phyloP scores from a whole-genome alignment of 2,329 filamentous ascomycete genomes.

The Celoporthe dispersa region DNA sequence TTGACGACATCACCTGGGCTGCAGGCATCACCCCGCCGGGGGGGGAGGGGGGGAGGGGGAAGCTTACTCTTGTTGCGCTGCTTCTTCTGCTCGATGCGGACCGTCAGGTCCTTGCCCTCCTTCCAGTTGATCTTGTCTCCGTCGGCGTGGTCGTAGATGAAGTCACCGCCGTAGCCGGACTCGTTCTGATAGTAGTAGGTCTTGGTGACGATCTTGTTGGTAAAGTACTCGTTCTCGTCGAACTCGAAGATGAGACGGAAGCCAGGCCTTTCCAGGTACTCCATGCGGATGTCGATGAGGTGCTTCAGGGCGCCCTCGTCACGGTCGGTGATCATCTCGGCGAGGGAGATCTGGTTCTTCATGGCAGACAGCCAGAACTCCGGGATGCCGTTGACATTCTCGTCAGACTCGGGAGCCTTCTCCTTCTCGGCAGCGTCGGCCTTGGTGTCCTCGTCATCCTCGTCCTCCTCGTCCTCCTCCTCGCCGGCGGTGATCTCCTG shows the following conservation, averaged over 20 bases:
- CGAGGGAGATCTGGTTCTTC: constrained; percentile 98
- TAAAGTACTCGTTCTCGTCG: constrained; percentile 92
- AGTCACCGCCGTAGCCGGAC: constrained; percentile 97
- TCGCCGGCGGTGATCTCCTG: constrained; percentile 87
- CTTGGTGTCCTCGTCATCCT: constrained; percentile 52
- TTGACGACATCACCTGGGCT: not conserved
- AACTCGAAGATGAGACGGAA: constrained; percentile 99
- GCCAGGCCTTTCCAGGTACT: constrained; percentile 96
- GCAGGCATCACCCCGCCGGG: not conserved
- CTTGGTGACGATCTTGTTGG: constrained; percentile 96
- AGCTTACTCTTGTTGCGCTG: constrained; percentile 98
- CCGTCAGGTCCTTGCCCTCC: constrained; percentile 87
- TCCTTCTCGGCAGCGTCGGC: constrained; percentile 55
- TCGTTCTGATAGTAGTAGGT: constrained; percentile 99
- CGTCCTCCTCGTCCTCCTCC: constrained; percentile 72
- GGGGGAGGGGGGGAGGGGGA: too few species aligned
- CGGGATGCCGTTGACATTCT: constrained; percentile 78
- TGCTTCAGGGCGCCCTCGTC: constrained; percentile 93
- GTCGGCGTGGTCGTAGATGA: constrained; percentile 99
- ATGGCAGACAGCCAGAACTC: constrained; percentile 99
- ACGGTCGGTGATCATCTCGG: constrained; percentile 97
- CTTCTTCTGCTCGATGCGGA: constrained; percentile 98
- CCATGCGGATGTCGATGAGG: constrained; percentile 94
- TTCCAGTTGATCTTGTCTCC: constrained; percentile 99
- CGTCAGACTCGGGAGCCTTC: constrained; percentile 59